A percentile compares a stretch with the other conserved stretches of the same genome.
Evolutionary conservation across 352 stramenopile genomes (phyloP).

Genomic region (Thraustochytrium sp.): DNA sequence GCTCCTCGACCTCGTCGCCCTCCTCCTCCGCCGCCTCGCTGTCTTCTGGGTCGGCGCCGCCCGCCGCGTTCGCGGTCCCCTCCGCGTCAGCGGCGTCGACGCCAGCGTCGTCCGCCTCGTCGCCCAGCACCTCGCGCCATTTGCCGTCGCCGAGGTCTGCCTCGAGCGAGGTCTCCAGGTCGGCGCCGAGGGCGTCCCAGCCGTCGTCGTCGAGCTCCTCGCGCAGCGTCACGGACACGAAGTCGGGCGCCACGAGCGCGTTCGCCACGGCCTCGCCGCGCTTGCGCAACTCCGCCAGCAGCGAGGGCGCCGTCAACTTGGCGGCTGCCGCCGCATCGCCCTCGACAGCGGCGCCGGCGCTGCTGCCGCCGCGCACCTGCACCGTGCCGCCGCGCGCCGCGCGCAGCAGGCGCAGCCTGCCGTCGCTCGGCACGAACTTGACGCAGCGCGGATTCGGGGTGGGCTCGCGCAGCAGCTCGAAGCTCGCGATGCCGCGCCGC

Average conservation of each 20-base stretch:
- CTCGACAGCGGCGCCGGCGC: background rate
- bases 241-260: constrained; percentile 3
- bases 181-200: background rate
- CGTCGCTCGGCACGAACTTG: constrained; percentile 2
- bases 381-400: background rate
- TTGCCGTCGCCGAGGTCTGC: background rate
- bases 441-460: constrained; percentile 20
- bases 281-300: background rate
- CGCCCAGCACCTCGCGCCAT: background rate
- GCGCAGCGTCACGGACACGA: constrained; percentile 6
- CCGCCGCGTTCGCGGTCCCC: background rate
- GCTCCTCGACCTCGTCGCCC: background rate
- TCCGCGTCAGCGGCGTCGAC: background rate
- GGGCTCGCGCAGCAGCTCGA: background rate
- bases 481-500: background rate
- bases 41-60: background rate
- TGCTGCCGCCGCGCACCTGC: background rate
- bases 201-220: constrained; percentile 10
- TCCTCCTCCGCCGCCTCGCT: background rate
- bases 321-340: background rate
- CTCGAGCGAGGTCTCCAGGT: background rate
- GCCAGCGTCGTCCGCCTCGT: background rate
- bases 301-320: background rate
- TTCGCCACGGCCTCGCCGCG: background rate
- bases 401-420: background rate